Conservation (phyloP, 495 filamentous ascomycete species). For the Aspergillus olivimuriae region DNA sequence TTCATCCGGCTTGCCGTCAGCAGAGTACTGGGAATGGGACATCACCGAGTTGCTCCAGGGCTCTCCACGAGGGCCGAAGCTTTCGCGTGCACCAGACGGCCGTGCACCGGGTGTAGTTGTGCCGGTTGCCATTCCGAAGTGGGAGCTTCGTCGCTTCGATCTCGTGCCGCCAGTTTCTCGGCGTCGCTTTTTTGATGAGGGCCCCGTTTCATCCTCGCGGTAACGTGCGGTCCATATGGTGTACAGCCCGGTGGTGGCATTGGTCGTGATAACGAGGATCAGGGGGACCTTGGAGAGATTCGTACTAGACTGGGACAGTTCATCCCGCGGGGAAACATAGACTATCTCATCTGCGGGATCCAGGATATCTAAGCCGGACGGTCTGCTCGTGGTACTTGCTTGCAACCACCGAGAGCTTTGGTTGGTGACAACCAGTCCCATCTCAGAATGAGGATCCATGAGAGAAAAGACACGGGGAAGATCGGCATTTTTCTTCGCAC, state of each 20-base stretch:
- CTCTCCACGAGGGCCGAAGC: conserved; percentile 44
- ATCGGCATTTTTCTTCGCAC: conserved; percentile 41
- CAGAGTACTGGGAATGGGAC: conserved; percentile 32
- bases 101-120: conserved; percentile 68
- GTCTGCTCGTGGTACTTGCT: conserved; percentile 23
- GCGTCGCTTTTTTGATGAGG: conserved; percentile 40
- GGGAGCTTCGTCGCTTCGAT: conserved; percentile 75
- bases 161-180: conserved; percentile 49
- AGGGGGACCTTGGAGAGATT: conserved; percentile 35
- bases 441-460: conserved; percentile 79
- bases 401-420: conserved; percentile 30
- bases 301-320: conserved; percentile 30
- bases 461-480: conserved; percentile 79
- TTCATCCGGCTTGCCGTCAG: conserved; percentile 31
- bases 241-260: conserved; percentile 62
- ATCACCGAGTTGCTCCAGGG: conserved; percentile 29
- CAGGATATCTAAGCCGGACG: conserved; percentile 44
- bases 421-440: conserved; percentile 71
- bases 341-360: conserved; percentile 71
- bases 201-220: conserved; percentile 49
- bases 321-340: conserved; percentile 60
- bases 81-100: conserved; percentile 44
- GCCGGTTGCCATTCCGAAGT: conserved; percentile 72
- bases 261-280: conserved; percentile 75
- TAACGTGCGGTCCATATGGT: conserved; percentile 76